phyloP scores from a whole-genome alignment of 345 rosid genomes.

The Erucastrum elatum region DNA sequence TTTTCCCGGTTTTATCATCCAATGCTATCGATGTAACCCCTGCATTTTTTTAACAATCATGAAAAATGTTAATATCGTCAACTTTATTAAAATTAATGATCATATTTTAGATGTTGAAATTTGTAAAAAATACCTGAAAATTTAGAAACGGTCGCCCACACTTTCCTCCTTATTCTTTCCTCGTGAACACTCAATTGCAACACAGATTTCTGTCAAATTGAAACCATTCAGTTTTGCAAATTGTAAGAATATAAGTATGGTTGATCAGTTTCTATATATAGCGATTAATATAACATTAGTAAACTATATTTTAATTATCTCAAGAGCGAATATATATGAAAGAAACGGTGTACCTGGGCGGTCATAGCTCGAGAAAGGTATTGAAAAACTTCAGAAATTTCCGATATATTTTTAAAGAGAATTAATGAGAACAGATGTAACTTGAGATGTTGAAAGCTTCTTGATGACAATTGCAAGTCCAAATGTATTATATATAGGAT shows the following conservation, averaged over 20 bases:
- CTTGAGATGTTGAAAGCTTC: conserved; percentile 7
- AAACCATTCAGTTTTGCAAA: neutral
- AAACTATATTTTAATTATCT: neutral
- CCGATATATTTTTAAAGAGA: neutral
- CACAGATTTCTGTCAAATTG: conserved; percentile 48
- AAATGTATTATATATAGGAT: neutral
- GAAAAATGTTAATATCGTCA: neutral
- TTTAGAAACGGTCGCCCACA: conserved; percentile 5
- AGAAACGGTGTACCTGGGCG: conserved; percentile 7
- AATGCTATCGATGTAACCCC: conserved; percentile 53
- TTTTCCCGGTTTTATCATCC: conserved; percentile 59
- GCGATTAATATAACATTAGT: neutral
- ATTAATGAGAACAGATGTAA: neutral
- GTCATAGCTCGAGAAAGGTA: conserved; percentile 23
- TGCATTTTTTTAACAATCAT: neutral
- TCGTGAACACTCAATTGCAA: neutral
- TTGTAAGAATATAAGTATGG: neutral
- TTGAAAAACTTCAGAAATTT: conserved; percentile 17
- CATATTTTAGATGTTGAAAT: neutral
- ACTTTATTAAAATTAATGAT: neutral
- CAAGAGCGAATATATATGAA: neutral
- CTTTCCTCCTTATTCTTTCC: neutral
- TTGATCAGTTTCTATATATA: neutral
- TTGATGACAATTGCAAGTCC: conserved; percentile 15
- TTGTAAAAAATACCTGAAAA: conserved; percentile 45